A percentile compares a stretch with the other conserved stretches of the same genome.
Evolutionary conservation across 164 flowering plant species (phyloP).

Genomic region (Aristolochia contorta): DNA sequence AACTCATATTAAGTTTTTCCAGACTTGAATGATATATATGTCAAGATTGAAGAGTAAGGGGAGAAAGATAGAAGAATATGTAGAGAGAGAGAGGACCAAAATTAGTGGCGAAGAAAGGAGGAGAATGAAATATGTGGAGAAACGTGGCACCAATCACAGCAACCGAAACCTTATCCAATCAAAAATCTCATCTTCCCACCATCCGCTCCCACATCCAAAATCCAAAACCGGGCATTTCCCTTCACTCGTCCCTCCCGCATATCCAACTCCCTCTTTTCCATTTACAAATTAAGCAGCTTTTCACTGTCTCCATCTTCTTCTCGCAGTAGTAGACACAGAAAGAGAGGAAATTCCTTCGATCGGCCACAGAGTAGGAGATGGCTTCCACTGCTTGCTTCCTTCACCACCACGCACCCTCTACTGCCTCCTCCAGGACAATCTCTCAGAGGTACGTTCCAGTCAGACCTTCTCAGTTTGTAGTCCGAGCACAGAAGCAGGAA

Average conservation of each 20-base stretch:
- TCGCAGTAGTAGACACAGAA: not conserved
- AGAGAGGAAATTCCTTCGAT: not conserved
- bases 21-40: no score
- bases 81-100: not conserved
- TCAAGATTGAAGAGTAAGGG: no score
- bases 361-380: slow-evolving; percentile 23
- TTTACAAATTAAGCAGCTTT: not conserved
- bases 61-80: no score
- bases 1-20: no score
- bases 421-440: slow-evolving; percentile 23
- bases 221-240: slow-evolving; percentile 31
- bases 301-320: not conserved
- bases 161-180: slow-evolving; percentile 47
- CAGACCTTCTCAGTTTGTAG: slow-evolving; percentile 39
- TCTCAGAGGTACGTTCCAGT: slow-evolving; percentile 24
- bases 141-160: slow-evolving; percentile 39
- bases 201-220: slow-evolving; percentile 31
- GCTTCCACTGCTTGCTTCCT: slow-evolving; percentile 91
- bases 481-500: slow-evolving; percentile 55
- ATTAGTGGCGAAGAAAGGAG: slow-evolving; percentile 2
- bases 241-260: slow-evolving; percentile 12
- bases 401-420: slow-evolving; percentile 60
- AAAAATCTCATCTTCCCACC: slow-evolving; percentile 29
- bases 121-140: not conserved
- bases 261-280: not conserved